Evolutionary conservation across 208 protist species (phyloP).

Genomic region (Naegleria lovaniensis): DNA sequence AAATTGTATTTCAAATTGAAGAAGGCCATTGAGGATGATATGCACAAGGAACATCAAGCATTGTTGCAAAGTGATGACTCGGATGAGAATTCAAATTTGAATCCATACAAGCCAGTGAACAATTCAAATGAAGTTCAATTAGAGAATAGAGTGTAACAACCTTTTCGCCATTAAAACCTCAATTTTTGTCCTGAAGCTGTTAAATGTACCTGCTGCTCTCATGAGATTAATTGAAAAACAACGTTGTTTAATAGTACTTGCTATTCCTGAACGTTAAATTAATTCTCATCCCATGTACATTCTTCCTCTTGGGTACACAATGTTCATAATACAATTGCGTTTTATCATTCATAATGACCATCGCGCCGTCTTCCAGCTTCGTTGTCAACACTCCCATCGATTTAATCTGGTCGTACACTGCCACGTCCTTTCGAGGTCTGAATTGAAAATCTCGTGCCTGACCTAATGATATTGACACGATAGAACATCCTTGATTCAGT

Average conservation of each 20-base stretch:
- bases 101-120: not conserved
- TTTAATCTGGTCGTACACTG: too few species aligned
- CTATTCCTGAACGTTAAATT: not conserved
- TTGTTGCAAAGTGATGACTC: not conserved
- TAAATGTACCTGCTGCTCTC: too few species aligned
- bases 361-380: not conserved
- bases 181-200: too few species aligned
- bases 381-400: not conserved
- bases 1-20: not conserved
- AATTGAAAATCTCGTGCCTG: not conserved
- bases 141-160: too few species aligned
- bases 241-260: too few species aligned
- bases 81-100: not conserved
- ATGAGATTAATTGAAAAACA: too few species aligned
- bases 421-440: not conserved
- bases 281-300: not conserved
- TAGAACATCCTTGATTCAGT: not conserved
- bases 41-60: not conserved
- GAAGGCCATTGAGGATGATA: not conserved
- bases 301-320: not conserved
- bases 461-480: not conserved
- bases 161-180: too few species aligned
- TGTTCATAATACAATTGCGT: not conserved
- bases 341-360: not conserved
- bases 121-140: not conserved